Evolutionary conservation across 306 rosid genomes (phyloP).

Genomic region (Fagus crenata): DNA sequence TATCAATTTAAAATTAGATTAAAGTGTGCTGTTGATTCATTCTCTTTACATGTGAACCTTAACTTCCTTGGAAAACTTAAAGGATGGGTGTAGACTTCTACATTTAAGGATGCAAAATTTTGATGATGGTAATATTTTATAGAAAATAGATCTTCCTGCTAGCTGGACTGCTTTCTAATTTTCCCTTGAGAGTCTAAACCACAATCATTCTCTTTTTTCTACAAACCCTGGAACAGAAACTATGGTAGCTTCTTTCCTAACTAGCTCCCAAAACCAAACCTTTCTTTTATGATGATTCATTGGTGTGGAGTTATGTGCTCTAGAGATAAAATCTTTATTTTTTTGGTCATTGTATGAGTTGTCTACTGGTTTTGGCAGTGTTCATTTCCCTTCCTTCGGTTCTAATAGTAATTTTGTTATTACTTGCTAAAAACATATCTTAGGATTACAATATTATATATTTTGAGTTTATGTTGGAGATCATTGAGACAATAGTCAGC

Average conservation of each 20-base stretch:
- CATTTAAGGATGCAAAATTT: not conserved
- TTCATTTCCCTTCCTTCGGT: no score
- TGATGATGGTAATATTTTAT: not conserved
- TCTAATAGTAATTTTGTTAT: not conserved
- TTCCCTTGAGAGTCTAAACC: not conserved
- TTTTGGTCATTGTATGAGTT: no score
- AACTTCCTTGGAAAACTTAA: not conserved
- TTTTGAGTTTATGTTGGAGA: not conserved
- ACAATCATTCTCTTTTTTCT: not conserved
- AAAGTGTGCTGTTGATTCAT: not conserved
- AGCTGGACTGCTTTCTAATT: not conserved
- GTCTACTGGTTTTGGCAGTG: no score
- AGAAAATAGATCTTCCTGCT: not conserved
- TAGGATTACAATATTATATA: not conserved
- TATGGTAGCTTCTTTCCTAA: not conserved
- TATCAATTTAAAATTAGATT: not conserved
- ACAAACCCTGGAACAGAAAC: not conserved
- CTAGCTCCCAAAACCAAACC: not conserved
- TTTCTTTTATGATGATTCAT: not conserved
- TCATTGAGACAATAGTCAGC: not conserved
- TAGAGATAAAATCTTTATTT: no score
- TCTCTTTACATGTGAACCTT: not conserved
- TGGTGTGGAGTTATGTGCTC: not conserved
- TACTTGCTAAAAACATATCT: not conserved
- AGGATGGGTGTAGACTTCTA: not conserved